phyloP scores from a whole-genome alignment of 345 rosid species.

The Clausena lansium region DNA sequence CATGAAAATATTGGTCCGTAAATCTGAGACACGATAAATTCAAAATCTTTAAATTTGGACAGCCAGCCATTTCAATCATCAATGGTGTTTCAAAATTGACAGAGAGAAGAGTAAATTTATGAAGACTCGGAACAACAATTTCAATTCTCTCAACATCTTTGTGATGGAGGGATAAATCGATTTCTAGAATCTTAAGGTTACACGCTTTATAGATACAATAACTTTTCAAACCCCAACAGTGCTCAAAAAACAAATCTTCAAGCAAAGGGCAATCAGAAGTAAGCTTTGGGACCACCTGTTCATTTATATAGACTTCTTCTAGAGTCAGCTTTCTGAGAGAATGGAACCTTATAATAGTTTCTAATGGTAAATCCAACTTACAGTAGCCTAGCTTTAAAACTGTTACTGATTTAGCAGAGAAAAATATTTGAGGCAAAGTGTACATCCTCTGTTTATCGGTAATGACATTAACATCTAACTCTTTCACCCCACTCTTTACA shows the following conservation, averaged over 20 bases:
- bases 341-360: neutral
- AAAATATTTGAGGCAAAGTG: too few relatives aligned
- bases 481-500: too few relatives aligned
- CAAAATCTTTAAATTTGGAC: neutral
- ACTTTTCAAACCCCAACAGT: neutral
- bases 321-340: neutral
- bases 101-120: neutral
- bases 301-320: neutral
- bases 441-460: too few relatives aligned
- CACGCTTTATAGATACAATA: neutral
- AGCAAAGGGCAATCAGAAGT: neutral
- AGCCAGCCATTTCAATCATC: neutral
- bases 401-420: neutral
- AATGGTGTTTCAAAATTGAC: fast-evolving
- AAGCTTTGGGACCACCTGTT: neutral
- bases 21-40: neutral
- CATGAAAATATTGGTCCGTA: neutral
- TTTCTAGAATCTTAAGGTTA: neutral
- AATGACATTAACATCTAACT: too few relatives aligned
- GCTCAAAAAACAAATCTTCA: neutral
- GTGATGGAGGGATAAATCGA: neutral
- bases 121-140: neutral
- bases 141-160: neutral
- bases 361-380: neutral
- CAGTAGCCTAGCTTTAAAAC: neutral